phyloP scores from a whole-genome alignment of 495 filamentous ascomycete species.

The Neurospora sp. region DNA sequence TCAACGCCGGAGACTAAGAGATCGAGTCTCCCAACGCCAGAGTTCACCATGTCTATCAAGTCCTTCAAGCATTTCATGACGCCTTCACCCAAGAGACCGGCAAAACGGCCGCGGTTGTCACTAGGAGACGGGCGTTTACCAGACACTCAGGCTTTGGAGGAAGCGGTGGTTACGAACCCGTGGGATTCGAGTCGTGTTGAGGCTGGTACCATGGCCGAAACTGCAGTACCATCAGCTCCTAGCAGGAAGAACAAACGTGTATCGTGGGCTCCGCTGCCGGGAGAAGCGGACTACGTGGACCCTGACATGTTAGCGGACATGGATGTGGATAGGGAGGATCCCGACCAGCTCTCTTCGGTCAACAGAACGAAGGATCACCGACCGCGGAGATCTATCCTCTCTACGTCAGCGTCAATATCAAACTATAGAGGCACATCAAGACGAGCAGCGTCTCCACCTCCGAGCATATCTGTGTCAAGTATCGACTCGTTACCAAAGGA shows the following conservation, averaged over 20 bases:
- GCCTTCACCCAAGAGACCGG: conserved; percentile 11
- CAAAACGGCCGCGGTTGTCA: conserved; percentile 4
- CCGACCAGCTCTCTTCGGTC: not conserved
- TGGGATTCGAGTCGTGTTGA: conserved; percentile 5
- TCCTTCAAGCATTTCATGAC: conserved; percentile 23
- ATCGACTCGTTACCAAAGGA: conserved; percentile 1
- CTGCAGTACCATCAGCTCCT: not conserved
- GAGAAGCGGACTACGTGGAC: conserved; percentile 5
- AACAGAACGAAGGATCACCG: not conserved
- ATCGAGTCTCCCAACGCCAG: conserved; percentile 21
- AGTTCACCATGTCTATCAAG: conserved; percentile 20
- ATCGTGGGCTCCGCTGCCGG: conserved; percentile 16
- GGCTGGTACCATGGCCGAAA: not conserved
- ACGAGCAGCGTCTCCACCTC: conserved; percentile 16
- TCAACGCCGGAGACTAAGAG: conserved; percentile 16
- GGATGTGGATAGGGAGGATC: not conserved
- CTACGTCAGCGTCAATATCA: not conserved
- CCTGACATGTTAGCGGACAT: not conserved
- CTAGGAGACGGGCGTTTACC: conserved; percentile 9
- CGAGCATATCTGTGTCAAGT: not conserved
- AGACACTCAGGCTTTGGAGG: conserved; percentile 15
- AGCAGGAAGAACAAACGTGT: conserved; percentile 18
- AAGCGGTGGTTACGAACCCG: conserved; percentile 18
- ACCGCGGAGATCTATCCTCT: not conserved
- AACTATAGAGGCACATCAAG: not conserved